Percentiles rank a stretch among this genome's conserved stretches.
Conservation (phyloP, 139 green algal genomes). For the Chlamydomonas schloesseri region DNA sequence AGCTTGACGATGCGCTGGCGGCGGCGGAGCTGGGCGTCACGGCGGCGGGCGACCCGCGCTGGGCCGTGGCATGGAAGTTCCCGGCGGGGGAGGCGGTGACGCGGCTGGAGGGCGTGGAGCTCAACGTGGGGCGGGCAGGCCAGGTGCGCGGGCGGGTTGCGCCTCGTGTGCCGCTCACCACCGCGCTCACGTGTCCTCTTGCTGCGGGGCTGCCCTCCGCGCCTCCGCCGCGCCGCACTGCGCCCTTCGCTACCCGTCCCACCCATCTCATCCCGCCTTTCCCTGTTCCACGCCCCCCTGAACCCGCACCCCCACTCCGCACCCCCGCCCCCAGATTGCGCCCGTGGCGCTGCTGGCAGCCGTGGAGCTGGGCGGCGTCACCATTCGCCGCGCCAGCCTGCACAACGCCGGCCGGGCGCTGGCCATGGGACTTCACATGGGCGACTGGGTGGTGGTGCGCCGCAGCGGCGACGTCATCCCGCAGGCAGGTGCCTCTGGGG, state of each 20-base stretch:
- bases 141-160: conserved; percentile 17
- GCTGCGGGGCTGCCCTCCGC: too few species aligned
- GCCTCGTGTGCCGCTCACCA: too few species aligned
- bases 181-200: too few species aligned
- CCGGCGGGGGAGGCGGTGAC: conserved; percentile 58
- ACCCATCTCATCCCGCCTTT: too few species aligned
- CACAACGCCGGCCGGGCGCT: conserved; percentile 63
- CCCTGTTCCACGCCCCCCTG: not conserved
- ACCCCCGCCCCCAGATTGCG: conserved; percentile 23
- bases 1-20: conserved; percentile 54
- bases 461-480: conserved; percentile 74
- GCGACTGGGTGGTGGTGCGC: conserved; percentile 61
- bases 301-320: not conserved
- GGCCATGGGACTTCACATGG: conserved; percentile 44
- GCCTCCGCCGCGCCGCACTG: too few species aligned
- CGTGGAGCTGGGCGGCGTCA: conserved; percentile 61
- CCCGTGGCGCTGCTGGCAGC: conserved; percentile 63
- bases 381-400: conserved; percentile 55
- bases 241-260: too few species aligned
- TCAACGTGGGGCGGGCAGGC: conserved; percentile 60
- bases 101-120: conserved; percentile 50
- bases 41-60: conserved; percentile 44
- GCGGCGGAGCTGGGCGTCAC: conserved; percentile 11
- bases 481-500: conserved; percentile 39
- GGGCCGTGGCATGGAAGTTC: conserved; percentile 75